Evolutionary conservation across 1,139 yeast genomes (phyloP).

Genomic region (Debaryomycetaceae sp.): DNA sequence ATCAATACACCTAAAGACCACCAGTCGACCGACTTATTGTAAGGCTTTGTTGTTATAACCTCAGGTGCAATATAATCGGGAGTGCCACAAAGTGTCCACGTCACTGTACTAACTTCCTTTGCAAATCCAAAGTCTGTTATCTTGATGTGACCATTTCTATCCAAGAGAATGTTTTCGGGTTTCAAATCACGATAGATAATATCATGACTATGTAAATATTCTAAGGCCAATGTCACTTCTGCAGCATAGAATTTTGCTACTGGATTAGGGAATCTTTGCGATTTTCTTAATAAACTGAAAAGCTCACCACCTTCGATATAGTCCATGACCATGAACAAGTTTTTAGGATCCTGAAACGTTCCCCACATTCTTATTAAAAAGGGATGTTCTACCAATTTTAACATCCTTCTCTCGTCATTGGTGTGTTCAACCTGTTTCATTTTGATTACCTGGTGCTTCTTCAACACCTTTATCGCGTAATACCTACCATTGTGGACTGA

Average conservation of each 20-base stretch:
- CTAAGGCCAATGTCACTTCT: conserved; percentile 56
- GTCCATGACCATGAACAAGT: conserved; percentile 60
- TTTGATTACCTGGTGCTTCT: conserved; percentile 55
- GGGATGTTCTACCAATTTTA: conserved; percentile 56
- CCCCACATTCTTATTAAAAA: conserved; percentile 65
- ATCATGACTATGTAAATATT: conserved; percentile 55
- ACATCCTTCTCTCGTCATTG: conserved; percentile 57
- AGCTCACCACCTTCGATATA: conserved; percentile 63
- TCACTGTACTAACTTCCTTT: conserved; percentile 55
- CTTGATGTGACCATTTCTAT: conserved; percentile 57
- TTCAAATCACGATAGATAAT: conserved; percentile 59
- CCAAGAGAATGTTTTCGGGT: conserved; percentile 57
- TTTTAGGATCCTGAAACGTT: conserved; percentile 55
- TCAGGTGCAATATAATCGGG: conserved; percentile 66
- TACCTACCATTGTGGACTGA: conserved; percentile 58
- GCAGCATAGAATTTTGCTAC: conserved; percentile 65
- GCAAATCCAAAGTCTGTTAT: conserved; percentile 63
- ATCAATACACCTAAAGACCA: conserved; percentile 61
- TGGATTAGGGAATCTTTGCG: conserved; percentile 60
- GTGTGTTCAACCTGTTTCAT: conserved; percentile 66
- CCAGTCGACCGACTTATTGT: conserved; percentile 63
- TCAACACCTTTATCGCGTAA: conserved; percentile 57
- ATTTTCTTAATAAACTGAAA: conserved; percentile 52
- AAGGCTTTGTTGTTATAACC: conserved; percentile 59
- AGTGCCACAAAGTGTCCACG: conserved; percentile 62